Conservation (phyloP, 1,284 basidiomycete species). For the Lentinula novae-zelandiae region DNA sequence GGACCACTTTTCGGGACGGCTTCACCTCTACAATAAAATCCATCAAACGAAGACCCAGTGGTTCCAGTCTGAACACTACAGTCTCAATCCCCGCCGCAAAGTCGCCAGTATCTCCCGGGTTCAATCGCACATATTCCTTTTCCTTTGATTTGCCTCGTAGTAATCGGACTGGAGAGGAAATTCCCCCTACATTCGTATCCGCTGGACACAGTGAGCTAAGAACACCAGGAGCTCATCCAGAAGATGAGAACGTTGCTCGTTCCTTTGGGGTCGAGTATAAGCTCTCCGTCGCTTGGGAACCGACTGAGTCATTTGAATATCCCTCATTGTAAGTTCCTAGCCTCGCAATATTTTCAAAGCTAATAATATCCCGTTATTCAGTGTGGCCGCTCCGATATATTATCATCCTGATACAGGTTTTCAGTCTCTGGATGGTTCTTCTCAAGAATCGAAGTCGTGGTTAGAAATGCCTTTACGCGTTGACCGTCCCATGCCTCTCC, state of each 20-base stretch:
- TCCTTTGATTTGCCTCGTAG: slow-evolving; percentile 54
- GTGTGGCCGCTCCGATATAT: slow-evolving; percentile 61
- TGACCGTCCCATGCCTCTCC: slow-evolving; percentile 59
- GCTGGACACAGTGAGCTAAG: slow-evolving; percentile 15
- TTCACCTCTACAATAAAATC: slow-evolving; percentile 27
- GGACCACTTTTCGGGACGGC: slow-evolving; percentile 49
- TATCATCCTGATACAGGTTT: slow-evolving; percentile 58
- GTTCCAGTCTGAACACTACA: slow-evolving; percentile 32
- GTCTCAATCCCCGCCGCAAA: slow-evolving; percentile 16
- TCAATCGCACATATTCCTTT: slow-evolving; percentile 48
- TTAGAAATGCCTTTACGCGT: slow-evolving; percentile 61
- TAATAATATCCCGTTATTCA: slow-evolving; percentile 21
- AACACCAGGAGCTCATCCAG: slow-evolving; percentile 21
- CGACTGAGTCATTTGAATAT: slow-evolving; percentile 38
- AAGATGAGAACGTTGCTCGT: neutral
- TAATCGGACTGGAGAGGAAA: slow-evolving; percentile 46
- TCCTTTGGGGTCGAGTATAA: slow-evolving; percentile 48
- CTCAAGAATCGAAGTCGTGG: slow-evolving; percentile 49
- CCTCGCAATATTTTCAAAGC: neutral
- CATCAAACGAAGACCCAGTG: slow-evolving; percentile 38
- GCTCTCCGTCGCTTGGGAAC: slow-evolving; percentile 58
- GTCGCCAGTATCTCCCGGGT: slow-evolving; percentile 15
- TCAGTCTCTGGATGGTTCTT: slow-evolving; percentile 47
- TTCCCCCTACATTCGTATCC: slow-evolving; percentile 55
- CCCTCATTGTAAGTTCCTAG: slow-evolving; percentile 43